phyloP scores from a whole-genome alignment of 1,139 yeast species.

The Yamadazyma diddensiae region DNA sequence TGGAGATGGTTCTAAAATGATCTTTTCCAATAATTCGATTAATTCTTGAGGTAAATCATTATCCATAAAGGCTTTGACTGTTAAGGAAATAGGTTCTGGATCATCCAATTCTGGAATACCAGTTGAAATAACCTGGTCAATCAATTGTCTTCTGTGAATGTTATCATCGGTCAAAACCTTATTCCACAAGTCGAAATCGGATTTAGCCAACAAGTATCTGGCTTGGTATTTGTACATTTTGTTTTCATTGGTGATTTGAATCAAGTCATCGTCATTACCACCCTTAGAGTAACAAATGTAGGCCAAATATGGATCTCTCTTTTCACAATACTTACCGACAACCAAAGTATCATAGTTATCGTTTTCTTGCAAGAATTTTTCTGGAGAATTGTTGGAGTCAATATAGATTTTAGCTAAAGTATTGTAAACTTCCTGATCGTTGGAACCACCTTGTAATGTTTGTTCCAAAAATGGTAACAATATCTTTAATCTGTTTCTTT shows the following conservation, averaged over 20 bases:
- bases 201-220: constrained; percentile 81
- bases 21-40: constrained; percentile 91
- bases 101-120: constrained; percentile 95
- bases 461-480: constrained; percentile 91
- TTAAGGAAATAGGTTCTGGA: constrained; percentile 94
- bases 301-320: constrained; percentile 97
- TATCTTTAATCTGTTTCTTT: constrained; percentile 89
- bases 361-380: constrained; percentile 91
- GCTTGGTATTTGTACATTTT: constrained; percentile 99
- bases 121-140: constrained; percentile 92
- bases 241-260: constrained; percentile 91
- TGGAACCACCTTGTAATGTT: constrained; percentile 81
- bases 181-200: constrained; percentile 80
- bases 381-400: constrained; percentile 96
- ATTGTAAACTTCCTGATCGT: constrained; percentile 88
- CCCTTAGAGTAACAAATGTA: constrained; percentile 97
- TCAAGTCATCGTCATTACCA: constrained; percentile 81
- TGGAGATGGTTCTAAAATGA: constrained; percentile 94
- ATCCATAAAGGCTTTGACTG: constrained; percentile 96
- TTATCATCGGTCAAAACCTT: constrained; percentile 74
- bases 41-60: constrained; percentile 91
- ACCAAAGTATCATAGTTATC: constrained; percentile 83
- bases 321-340: constrained; percentile 98
- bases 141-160: constrained; percentile 81
- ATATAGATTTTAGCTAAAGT: constrained; percentile 97